Percentiles rank a stretch among this genome's conserved stretches.
Evolutionary conservation across 139 green algal genomes (phyloP).

Genomic region (Closterium sp.): DNA sequence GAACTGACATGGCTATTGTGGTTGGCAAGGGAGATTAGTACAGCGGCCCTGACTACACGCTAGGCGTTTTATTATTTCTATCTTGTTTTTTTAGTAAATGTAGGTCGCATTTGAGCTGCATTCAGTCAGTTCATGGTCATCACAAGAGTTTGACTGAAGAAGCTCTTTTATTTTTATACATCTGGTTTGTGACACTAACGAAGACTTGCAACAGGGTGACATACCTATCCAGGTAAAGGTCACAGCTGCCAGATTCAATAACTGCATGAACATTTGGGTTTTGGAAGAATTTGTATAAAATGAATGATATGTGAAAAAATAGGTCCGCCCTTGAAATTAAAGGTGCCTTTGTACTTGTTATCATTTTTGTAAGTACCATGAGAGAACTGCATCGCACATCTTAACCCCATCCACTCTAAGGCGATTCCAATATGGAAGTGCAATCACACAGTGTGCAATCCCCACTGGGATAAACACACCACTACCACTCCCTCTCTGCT

Average conservation of each 20-base stretch:
- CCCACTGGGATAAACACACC: background rate
- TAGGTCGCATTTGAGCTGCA: background rate
- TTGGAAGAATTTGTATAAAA: no score
- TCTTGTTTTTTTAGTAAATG: background rate
- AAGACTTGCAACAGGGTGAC: no score
- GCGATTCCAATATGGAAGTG: background rate
- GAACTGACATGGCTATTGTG: background rate
- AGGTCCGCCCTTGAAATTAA: no score
- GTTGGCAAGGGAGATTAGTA: background rate
- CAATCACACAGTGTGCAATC: background rate
- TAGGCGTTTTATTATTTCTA: background rate
- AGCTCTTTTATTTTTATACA: background rate
- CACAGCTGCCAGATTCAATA: no score
- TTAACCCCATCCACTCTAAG: background rate
- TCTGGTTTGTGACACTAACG: no score
- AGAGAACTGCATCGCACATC: background rate
- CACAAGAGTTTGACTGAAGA: background rate
- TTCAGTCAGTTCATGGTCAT: no score
- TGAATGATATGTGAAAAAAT: no score
- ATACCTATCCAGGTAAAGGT: no score
- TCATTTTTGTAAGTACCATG: background rate
- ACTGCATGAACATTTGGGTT: no score
- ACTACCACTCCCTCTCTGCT: background rate
- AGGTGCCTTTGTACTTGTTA: background rate
- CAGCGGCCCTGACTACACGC: background rate